Percentiles rank a stretch among this genome's conserved stretches.
phyloP scores from a whole-genome alignment of 2,329 filamentous ascomycete genomes.

The Colletotrichum tofieldiae region DNA sequence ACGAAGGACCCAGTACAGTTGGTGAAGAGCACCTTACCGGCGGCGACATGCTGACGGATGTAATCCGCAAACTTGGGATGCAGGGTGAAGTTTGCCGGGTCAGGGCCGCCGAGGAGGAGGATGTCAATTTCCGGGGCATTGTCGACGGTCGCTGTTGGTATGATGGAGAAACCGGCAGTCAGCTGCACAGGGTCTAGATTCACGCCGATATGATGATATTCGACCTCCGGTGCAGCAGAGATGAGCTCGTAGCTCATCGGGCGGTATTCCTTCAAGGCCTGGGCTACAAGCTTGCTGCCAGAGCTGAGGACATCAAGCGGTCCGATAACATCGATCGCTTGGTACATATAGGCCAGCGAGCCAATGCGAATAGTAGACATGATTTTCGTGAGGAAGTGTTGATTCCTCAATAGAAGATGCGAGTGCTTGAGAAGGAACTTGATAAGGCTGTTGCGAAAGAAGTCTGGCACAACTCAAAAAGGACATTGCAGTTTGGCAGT shows the following conservation, averaged over 20 bases:
- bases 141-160: slow-evolving; percentile 52
- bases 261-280: slow-evolving; percentile 27
- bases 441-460: neutral
- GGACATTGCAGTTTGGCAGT: neutral
- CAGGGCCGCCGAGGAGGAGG: slow-evolving; percentile 55
- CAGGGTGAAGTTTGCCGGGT: slow-evolving; percentile 48
- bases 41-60: slow-evolving; percentile 53
- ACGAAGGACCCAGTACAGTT: slow-evolving; percentile 56
- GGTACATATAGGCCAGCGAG: slow-evolving; percentile 50
- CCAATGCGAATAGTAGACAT: slow-evolving; percentile 49
- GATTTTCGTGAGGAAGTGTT: neutral
- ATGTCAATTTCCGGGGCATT: slow-evolving; percentile 55
- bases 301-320: slow-evolving; percentile 52
- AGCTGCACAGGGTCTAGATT: slow-evolving; percentile 49
- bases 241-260: slow-evolving; percentile 45
- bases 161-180: slow-evolving; percentile 38
- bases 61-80: slow-evolving; percentile 51
- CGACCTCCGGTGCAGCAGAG: slow-evolving; percentile 49
- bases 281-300: slow-evolving; percentile 44
- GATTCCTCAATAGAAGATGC: neutral
- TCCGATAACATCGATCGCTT: slow-evolving; percentile 53
- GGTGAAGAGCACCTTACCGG: slow-evolving; percentile 54
- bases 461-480: neutral
- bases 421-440: neutral
- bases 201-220: slow-evolving; percentile 54